These are phyloP conservation scores for Akanthomyces dipterigenus DNA, from an alignment of 2,329 filamentous ascomycete species.

Conservation along the genomic window DNA sequence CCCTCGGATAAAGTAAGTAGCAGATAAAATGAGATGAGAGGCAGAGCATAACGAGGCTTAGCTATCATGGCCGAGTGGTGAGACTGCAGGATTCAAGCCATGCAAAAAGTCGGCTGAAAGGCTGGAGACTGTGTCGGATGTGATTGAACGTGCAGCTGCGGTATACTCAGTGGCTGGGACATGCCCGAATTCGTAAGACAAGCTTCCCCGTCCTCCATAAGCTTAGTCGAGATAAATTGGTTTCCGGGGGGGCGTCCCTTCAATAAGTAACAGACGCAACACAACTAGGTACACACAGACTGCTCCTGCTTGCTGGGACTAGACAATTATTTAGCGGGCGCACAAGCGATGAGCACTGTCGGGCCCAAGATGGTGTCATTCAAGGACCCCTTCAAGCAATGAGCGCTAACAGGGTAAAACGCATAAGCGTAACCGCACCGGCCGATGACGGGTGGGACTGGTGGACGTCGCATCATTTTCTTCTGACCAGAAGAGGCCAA, in stretches of 20 bases:
- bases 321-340: neutral
- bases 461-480: constrained; percentile 1
- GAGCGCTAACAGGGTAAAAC: constrained; percentile 4
- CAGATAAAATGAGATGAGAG: neutral
- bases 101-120: neutral
- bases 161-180: neutral
- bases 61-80: neutral
- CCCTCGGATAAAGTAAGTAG: neutral
- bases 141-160: neutral
- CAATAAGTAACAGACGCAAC: neutral
- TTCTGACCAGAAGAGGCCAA: neutral
- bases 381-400: neutral
- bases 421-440: constrained; percentile 11
- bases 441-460: constrained; percentile 6
- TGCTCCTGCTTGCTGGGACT: neutral
- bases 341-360: constrained; percentile 9
- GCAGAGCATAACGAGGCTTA: neutral
- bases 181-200: neutral
- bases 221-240: neutral
- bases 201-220: neutral
- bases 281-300: neutral
- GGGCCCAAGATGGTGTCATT: constrained; percentile 12
- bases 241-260: neutral
- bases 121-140: neutral
- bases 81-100: neutral